Evolutionary conservation across 192 early-diverging fungal genomes (phyloP), one percentile per base, ranked within the genome.

Genomic region (Mortierella antarctica): DNA sequence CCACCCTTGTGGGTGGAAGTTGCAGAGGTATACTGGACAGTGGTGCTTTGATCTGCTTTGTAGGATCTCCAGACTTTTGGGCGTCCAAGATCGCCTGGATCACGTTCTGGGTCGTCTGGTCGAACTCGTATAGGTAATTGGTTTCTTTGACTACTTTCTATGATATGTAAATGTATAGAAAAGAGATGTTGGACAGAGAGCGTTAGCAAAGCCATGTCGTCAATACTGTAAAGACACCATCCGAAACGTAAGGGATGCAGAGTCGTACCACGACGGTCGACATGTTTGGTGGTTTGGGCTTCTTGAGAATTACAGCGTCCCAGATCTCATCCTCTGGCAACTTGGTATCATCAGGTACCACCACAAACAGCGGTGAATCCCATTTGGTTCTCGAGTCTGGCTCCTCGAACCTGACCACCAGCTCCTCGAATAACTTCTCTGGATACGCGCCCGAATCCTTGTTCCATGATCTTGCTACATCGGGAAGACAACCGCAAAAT

Each of bases 311-410:
- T 0, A 96, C 69, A 13, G 95, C 89, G 52, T 90, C 87, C 89
- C 93, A 92, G 47, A 97, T 93, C n/a, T 78, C 73, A 40, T 92
- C 90, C 57, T 88, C 83, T 7, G 93, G 92, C 40, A 92, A 74
- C 12, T 82, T 69, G 2, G 67, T 65, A 47, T 96, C 95, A 21
- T 91, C 86, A 62, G 92, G 93, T 11, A 96, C 84, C 7, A 98
- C 76, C 0, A 94, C 95, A 67, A 98, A 97, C n/a, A 99, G 85
- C 18, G 98, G 98, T 2, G 95, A 91, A 82, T 99, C 98, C 98
- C 98, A 99, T 55, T 94, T 87, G 74, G 95, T 95, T 12, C 89
- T 82, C 7, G 88, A 87, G 68, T 98, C 94, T 40, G 97, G 98
- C 64, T 99, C 98, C 88, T 99, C 98, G 57, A 95, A 98, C 42